Evolutionary conservation across 176 grass and related monocot species (phyloP).

Genomic region (Thinopyrum elongatum): DNA sequence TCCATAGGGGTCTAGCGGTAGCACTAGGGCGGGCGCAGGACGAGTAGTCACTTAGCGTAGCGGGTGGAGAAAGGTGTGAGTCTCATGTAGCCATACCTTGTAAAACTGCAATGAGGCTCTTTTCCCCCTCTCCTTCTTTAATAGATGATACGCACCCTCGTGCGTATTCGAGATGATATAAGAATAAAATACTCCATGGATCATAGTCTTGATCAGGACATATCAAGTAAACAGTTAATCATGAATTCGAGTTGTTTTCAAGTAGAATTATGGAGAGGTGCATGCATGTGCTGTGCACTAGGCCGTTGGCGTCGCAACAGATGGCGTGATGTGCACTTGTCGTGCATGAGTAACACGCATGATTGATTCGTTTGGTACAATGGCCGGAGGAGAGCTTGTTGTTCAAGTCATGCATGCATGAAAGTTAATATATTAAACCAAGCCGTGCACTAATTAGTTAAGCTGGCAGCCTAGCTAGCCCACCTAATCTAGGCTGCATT

Average conservation of each 20-base stretch:
- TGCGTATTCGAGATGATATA: too few relatives aligned
- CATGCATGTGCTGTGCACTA: background rate
- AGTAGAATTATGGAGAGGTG: background rate
- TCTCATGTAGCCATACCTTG: too few relatives aligned
- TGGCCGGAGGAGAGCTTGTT: background rate
- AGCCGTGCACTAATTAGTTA: slow-evolving; percentile 16
- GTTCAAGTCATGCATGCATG: slow-evolving; percentile 29
- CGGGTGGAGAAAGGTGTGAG: too few relatives aligned
- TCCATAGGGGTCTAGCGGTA: too few relatives aligned
- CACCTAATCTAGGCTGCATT: slow-evolving; percentile 35
- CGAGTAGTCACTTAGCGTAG: too few relatives aligned
- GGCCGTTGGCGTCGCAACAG: slow-evolving; percentile 35
- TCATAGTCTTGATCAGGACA: background rate
- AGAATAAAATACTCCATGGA: background rate
- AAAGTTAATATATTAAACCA: background rate
- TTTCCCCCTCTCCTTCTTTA: too few relatives aligned
- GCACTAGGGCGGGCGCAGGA: too few relatives aligned
- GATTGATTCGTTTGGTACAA: slow-evolving; percentile 43
- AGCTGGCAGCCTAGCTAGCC: background rate
- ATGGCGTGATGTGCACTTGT: slow-evolving; percentile 51
- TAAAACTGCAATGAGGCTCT: too few relatives aligned
- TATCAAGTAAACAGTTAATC: background rate
- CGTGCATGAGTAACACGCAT: slow-evolving; percentile 46
- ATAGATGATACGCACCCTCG: too few relatives aligned
- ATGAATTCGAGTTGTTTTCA: background rate